Conservation (phyloP, 106 monocot species). For the Dactylorhiza incarnata region DNA sequence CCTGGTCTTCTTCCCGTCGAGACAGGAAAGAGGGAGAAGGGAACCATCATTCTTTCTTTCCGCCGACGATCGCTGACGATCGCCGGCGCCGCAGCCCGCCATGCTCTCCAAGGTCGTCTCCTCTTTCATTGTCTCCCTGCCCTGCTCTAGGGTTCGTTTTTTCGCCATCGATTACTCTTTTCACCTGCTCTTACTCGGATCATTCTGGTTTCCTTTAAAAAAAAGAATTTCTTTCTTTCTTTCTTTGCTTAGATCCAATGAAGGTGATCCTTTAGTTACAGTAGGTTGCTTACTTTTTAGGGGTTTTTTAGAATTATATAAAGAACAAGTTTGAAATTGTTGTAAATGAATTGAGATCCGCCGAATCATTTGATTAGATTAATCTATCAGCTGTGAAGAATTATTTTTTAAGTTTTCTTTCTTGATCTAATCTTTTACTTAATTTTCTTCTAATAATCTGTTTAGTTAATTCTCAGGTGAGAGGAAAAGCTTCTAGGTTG, state of each 20-base stretch:
- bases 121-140: neutral
- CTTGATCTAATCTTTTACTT: neutral
- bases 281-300: neutral
- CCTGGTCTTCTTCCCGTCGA: neutral
- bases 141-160: neutral
- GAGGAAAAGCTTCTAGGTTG: conserved; percentile 5
- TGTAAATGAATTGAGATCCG: neutral
- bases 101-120: conserved; percentile 7
- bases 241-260: neutral
- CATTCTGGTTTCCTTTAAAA: neutral
- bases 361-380: neutral
- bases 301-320: neutral
- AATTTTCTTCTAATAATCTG: neutral
- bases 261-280: neutral
- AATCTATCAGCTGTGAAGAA: neutral
- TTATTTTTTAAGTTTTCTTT: neutral
- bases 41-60: neutral
- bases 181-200: neutral
- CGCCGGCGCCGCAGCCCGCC: neutral
- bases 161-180: neutral
- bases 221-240: neutral
- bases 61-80: neutral
- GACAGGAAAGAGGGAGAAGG: neutral
- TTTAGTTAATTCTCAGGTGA: neutral
- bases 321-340: too few species aligned